These are phyloP conservation scores for Cenchrus fungigraminus DNA, from an alignment of 176 grass and related monocot species.

Conservation along the genomic window DNA sequence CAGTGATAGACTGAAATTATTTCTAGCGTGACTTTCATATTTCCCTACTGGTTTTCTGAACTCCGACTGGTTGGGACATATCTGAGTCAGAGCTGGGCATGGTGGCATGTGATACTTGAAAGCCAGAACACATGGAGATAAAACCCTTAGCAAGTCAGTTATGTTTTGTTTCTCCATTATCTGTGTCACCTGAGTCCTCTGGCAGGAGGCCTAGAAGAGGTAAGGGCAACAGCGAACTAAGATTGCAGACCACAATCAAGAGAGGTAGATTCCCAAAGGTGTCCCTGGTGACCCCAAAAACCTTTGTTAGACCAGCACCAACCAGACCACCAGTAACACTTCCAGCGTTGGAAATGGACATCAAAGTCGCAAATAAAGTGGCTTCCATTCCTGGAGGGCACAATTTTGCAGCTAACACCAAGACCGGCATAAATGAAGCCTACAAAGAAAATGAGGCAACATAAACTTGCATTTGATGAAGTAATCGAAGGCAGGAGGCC, in stretches of 20 bases:
- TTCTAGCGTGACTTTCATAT: not conserved
- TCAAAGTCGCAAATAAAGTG: constrained; percentile 93
- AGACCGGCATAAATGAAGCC: constrained; percentile 99
- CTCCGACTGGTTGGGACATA: not conserved
- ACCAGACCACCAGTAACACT: constrained; percentile 87
- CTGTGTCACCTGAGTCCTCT: constrained; percentile 47
- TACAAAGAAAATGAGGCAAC: constrained; percentile 45
- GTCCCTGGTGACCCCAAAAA: constrained; percentile 88
- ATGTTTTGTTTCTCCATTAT: constrained; percentile 49
- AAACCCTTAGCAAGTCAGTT: constrained; percentile 31
- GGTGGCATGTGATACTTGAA: constrained; percentile 6
- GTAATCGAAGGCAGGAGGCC: not conserved
- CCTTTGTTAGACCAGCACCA: constrained; percentile 83
- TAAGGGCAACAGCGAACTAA: constrained; percentile 86
- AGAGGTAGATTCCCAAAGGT: constrained; percentile 77
- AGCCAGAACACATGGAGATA: constrained; percentile 7
- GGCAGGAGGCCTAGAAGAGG: constrained; percentile 93
- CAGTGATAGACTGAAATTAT: not conserved
- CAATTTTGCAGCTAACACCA: constrained; percentile 95
- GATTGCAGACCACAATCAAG: constrained; percentile 86
- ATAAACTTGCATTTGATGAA: constrained; percentile 37
- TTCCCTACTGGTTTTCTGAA: constrained; percentile 22
- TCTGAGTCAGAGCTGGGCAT: not conserved
- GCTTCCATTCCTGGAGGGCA: constrained; percentile 96
- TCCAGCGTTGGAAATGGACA: constrained; percentile 97